Base-by-base conservation (phyloP, 2,329 filamentous ascomycete genomes). In the Xylariomycetidae sp. region DNA sequence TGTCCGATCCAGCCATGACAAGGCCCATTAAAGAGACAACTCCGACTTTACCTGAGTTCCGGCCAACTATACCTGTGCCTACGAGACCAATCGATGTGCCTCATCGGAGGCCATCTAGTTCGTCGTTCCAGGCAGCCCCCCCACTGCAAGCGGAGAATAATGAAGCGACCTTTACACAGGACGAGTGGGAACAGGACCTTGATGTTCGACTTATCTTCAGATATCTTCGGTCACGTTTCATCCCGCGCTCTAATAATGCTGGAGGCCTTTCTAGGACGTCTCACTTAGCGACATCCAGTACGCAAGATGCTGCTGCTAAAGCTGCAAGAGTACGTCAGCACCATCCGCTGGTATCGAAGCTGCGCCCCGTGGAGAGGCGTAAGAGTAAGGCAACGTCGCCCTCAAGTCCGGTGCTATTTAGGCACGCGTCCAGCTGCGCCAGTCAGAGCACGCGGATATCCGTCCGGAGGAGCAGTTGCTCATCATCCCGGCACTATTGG, bases 131-230 rank as follows among this genome's bases (percentile, higher is more conserved):
- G 16, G 20, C 29, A 16, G 40, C 37, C 22, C 27, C 45, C 9
- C 48, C 45, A 11, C 19, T 23, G 11, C 46, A 47, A n/a, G 18
- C 30, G 7, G 53, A 54, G 2, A 44, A 26, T 19, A 26, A 35
- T 6, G 42, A 33, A 8, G 15, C 45, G 4, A 42, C 58, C 1
- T 79, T 79, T 41, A 76, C 73, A 2, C 70, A 86, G 49, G 85
- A 92, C 22, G 92, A 95, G 54, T 98, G 92, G 92, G 89, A 97
- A 61, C 81, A 83, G 40, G 86, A 95, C 34, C 73, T 97, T 5
- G 89, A 97, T 52, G 77, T 96, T 45, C 85, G 85, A 54, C 84
- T 95, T 57, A 85, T 97, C 20, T 97, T 97, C 66, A 80, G 82
- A 30, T 97, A 92, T 54, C 72, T 95, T 18, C 77, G 82, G 37